Conservation (phyloP, 805 yeast species). For the Candida piceae region DNA sequence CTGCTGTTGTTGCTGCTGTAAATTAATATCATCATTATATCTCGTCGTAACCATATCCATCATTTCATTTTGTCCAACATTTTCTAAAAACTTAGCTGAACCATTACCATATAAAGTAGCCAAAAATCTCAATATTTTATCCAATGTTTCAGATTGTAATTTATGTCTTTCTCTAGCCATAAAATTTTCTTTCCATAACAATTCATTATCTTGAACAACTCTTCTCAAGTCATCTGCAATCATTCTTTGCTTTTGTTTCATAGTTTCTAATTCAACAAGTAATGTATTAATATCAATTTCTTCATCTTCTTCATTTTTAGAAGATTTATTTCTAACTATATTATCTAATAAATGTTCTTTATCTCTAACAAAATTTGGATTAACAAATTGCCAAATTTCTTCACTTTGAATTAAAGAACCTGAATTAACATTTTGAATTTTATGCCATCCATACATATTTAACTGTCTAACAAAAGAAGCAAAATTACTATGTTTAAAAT, state of each 20-base stretch:
- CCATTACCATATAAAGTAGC: constrained; percentile 76
- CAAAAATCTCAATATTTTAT: constrained; percentile 79
- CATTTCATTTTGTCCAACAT: constrained; percentile 14
- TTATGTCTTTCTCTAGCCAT: constrained; percentile 80
- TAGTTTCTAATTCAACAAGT: constrained; percentile 64
- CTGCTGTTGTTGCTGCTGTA: constrained; percentile 8
- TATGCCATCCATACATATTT: constrained; percentile 99
- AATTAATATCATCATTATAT: constrained; percentile 3
- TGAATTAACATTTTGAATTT: constrained; percentile 84
- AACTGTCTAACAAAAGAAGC: constrained; percentile 94
- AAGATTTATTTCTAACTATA: constrained; percentile 69
- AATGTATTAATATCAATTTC: constrained; percentile 48
- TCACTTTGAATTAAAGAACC: constrained; percentile 66
- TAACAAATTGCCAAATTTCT: constrained; percentile 85
- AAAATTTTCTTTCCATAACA: constrained; percentile 87
- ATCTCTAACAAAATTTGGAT: constrained; percentile 70
- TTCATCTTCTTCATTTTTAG: constrained; percentile 38
- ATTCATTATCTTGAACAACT: constrained; percentile 79
- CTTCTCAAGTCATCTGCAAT: constrained; percentile 82
- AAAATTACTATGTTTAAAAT: constrained; percentile 92
- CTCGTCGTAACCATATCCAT: constrained; percentile 14
- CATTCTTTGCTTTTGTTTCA: constrained; percentile 72
- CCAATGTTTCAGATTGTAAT: constrained; percentile 81
- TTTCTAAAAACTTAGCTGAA: constrained; percentile 35
- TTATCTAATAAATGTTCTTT: constrained; percentile 81